phyloP scores from a whole-genome alignment of 2,329 filamentous ascomycete species.

The Xylaria sp. region DNA sequence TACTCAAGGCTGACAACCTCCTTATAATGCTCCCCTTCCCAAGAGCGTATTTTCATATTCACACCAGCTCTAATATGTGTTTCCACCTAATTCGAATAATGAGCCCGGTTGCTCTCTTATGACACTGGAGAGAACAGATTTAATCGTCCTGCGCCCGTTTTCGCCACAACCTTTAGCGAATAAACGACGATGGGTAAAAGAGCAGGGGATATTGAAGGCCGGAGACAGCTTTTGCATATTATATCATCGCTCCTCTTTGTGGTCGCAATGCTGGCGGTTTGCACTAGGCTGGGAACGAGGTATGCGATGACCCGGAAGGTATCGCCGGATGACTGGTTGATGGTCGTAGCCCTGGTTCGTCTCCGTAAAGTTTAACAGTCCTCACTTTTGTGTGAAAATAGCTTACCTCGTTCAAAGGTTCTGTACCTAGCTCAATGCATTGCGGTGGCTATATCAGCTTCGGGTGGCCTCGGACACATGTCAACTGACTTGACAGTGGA shows the following conservation, averaged over 20 bases:
- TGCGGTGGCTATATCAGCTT: constrained; percentile 25
- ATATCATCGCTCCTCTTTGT: constrained; percentile 16
- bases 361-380: background rate
- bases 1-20: too few relatives aligned
- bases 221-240: background rate
- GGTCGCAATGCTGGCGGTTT: constrained; percentile 16
- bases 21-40: too few relatives aligned
- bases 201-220: background rate
- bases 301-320: constrained; percentile 23
- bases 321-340: constrained; percentile 26
- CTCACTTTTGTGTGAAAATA: background rate
- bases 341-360: constrained; percentile 26
- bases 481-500: constrained; percentile 10
- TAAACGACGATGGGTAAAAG: background rate
- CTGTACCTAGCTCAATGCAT: constrained; percentile 27
- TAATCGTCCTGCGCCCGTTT: too few relatives aligned
- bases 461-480: constrained; percentile 24
- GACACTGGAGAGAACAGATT: too few relatives aligned
- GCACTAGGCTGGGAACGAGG: constrained; percentile 24
- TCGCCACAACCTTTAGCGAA: too few relatives aligned
- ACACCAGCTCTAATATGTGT: too few relatives aligned
- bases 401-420: constrained; percentile 13
- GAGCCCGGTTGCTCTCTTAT: too few relatives aligned
- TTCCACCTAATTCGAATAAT: too few relatives aligned
- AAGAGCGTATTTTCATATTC: too few relatives aligned